Percentiles rank a stretch among this genome's conserved stretches.
These are phyloP conservation scores for Grifola frondosa DNA, from an alignment of 1,284 basidiomycete species.

Conservation along the genomic window DNA sequence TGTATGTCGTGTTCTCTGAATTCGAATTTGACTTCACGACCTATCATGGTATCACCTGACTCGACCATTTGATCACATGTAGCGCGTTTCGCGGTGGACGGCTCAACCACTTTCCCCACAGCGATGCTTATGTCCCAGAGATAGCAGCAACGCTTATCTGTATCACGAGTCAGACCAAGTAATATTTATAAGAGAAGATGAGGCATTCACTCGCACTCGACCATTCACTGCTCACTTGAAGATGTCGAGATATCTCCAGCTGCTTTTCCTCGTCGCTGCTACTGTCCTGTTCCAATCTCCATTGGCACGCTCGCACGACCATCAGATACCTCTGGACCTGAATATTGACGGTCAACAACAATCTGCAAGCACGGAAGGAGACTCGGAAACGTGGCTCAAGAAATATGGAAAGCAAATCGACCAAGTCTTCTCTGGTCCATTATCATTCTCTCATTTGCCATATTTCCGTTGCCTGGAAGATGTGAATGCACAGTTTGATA, in stretches of 20 bases:
- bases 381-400: conserved; percentile 49
- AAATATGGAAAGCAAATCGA: conserved; percentile 76
- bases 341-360: too few relatives aligned
- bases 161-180: too few relatives aligned
- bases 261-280: conserved; percentile 1
- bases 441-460: conserved; percentile 72
- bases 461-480: conserved; percentile 72
- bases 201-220: not conserved
- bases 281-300: not conserved
- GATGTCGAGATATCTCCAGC: conserved; percentile 10
- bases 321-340: too few relatives aligned
- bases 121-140: too few relatives aligned
- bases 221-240: conserved; percentile 1
- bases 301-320: conserved; percentile 4
- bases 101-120: too few relatives aligned
- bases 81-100: too few relatives aligned
- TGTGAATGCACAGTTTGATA: conserved; percentile 55
- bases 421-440: conserved; percentile 67
- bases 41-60: too few relatives aligned
- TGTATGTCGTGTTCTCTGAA: too few relatives aligned
- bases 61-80: too few relatives aligned
- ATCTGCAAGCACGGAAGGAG: conserved; percentile 5
- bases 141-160: too few relatives aligned
- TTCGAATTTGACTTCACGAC: too few relatives aligned
- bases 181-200: too few relatives aligned